These are phyloP conservation scores for Kwoniella heveanensis DNA, from an alignment of 768 basidiomycete genomes.

Conservation along the genomic window DNA sequence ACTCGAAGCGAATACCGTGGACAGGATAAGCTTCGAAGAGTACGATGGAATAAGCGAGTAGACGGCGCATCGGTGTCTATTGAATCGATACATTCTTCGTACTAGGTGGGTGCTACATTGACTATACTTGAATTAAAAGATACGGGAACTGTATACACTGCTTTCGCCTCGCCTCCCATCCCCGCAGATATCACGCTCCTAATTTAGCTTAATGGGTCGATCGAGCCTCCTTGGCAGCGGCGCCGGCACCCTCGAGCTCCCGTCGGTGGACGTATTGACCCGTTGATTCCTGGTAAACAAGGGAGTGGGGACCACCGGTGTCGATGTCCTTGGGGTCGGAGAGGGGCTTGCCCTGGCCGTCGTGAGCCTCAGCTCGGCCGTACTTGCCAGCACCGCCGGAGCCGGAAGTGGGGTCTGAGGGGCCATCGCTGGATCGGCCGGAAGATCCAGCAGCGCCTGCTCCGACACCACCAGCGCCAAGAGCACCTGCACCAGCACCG, in stretches of 20 bases:
- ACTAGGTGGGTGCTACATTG: not conserved
- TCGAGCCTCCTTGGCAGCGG: not conserved
- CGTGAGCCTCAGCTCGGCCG: constrained; percentile 24
- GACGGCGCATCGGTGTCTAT: no score
- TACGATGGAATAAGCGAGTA: no score
- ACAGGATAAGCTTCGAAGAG: no score
- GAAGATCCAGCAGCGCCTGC: constrained; percentile 13
- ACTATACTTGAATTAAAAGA: constrained; percentile 1
- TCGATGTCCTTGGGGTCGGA: constrained; percentile 48
- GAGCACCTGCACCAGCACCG: constrained; percentile 15
- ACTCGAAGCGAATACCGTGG: no score
- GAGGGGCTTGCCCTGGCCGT: constrained; percentile 31
- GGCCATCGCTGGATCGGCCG: constrained; percentile 13
- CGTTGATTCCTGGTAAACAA: constrained; percentile 46
- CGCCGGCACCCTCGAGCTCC: constrained; percentile 37
- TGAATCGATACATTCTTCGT: not conserved
- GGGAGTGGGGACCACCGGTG: constrained; percentile 46
- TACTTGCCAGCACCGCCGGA: constrained; percentile 25
- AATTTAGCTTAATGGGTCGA: not conserved
- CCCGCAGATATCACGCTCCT: not conserved
- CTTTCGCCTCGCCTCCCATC: not conserved
- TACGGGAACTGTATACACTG: not conserved
- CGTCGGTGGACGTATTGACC: constrained; percentile 52
- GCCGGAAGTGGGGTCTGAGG: constrained; percentile 11
- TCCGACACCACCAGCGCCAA: constrained; percentile 24